Evolutionary conservation across 441 rosid genomes (phyloP).

Genomic region (Pelargonium cotyledonis): DNA sequence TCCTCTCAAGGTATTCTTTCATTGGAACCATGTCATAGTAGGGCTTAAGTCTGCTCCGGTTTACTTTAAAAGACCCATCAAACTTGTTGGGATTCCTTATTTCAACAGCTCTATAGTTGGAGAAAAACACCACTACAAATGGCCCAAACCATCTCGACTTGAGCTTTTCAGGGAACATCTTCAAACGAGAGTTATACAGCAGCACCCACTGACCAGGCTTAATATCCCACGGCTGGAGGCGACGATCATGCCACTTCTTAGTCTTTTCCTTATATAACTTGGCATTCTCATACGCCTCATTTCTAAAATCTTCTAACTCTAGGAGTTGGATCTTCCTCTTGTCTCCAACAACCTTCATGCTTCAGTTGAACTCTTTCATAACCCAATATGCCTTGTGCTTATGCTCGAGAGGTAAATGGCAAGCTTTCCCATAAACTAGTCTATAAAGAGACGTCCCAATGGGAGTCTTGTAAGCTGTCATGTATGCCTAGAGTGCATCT

Average conservation of each 20-base stretch:
- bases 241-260: background rate
- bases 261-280: background rate
- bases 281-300: background rate
- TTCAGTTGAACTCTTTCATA: background rate
- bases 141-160: background rate
- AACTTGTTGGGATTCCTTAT: too few species aligned
- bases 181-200: background rate
- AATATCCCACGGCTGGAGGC: background rate
- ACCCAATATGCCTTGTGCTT: background rate
- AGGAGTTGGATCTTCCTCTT: background rate
- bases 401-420: background rate
- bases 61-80: too few species aligned
- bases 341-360: background rate
- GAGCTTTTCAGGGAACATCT: background rate
- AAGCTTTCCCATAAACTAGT: background rate
- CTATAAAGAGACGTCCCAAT: background rate
- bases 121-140: too few species aligned
- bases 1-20: too few species aligned
- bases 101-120: too few species aligned
- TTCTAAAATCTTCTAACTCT: background rate
- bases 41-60: too few species aligned
- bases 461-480: background rate
- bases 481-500: slow-evolving; percentile 7
- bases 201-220: background rate
- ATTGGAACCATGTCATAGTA: too few species aligned